Percentiles rank a stretch among this genome's conserved stretches.
Conservation (phyloP, 495 filamentous ascomycete species). For the Hamigera avellanea region DNA sequence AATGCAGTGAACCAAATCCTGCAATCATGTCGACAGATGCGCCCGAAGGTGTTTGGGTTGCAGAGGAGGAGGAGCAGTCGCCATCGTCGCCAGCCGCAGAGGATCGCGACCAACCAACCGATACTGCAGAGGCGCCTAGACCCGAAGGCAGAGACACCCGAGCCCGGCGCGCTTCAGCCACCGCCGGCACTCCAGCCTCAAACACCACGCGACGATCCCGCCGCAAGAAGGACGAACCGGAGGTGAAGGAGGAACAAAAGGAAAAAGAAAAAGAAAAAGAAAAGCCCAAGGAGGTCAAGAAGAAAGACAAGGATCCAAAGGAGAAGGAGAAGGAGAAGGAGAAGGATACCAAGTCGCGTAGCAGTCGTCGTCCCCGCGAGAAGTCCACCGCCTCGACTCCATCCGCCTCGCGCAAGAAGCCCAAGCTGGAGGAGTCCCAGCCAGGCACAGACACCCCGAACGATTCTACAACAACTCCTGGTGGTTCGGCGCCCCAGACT, state of each 20-base stretch:
- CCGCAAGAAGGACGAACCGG: constrained; percentile 2
- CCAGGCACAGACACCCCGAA: not conserved
- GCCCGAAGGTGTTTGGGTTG: not conserved
- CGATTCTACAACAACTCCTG: not conserved
- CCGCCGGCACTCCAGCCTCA: not conserved
- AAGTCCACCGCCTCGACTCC: constrained; percentile 19
- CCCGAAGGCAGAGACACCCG: not conserved
- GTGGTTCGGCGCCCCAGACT: not conserved
- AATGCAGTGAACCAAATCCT: not conserved
- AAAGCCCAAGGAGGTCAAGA: constrained; percentile 2
- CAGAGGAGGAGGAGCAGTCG: not conserved
- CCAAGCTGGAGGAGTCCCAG: constrained; percentile 28
- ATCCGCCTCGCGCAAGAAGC: constrained; percentile 32
- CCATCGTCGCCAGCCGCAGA: too few relatives aligned
- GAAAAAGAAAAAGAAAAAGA: constrained; percentile 3
- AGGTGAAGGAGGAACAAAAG: constrained; percentile 5
- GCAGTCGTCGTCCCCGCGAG: constrained; percentile 25
- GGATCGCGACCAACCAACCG: too few relatives aligned
- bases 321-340: constrained; percentile 3
- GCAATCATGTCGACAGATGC: not conserved
- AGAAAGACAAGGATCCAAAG: not conserved
- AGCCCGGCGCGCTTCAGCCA: not conserved
- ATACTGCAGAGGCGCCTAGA: too few relatives aligned
- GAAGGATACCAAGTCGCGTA: constrained; percentile 19
- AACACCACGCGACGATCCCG: not conserved